phyloP scores from a whole-genome alignment of 2,329 filamentous ascomycete genomes.

The Nothopassalora personata region DNA sequence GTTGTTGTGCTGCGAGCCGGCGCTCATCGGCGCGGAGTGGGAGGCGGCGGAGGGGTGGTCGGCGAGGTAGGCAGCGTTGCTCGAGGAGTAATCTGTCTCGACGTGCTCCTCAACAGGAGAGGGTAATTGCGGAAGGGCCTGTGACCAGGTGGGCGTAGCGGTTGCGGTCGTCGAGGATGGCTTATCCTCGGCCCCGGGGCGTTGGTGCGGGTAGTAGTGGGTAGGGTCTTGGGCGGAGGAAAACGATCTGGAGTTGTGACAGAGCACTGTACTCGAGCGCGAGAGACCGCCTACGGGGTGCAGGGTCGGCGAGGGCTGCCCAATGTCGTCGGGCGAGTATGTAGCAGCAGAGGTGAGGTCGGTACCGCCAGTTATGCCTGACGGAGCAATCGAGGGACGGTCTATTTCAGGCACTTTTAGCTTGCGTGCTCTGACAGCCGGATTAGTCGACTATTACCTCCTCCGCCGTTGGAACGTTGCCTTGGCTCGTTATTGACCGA shows the following conservation, averaged over 20 bases:
- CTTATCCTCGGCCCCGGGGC: slow-evolving; percentile 1
- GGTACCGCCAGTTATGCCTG: neutral
- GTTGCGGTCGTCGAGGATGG: slow-evolving; percentile 7
- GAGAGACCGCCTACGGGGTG: slow-evolving; percentile 14
- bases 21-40: slow-evolving; percentile 28
- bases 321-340: slow-evolving; percentile 18
- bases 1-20: slow-evolving; percentile 7
- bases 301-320: slow-evolving; percentile 9
- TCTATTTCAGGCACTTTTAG: slow-evolving; percentile 12
- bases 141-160: slow-evolving; percentile 21
- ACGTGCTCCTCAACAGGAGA: slow-evolving; percentile 17
- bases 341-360: slow-evolving; percentile 10
- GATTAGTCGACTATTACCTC: neutral
- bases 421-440: neutral
- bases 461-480: neutral
- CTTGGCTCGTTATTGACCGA: neutral
- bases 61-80: neutral
- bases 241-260: slow-evolving; percentile 14
- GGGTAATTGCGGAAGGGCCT: slow-evolving; percentile 21
- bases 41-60: slow-evolving; percentile 2
- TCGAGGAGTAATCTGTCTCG: neutral
- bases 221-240: neutral
- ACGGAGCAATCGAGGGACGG: slow-evolving; percentile 21
- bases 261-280: slow-evolving; percentile 26
- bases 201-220: neutral